phyloP scores from a whole-genome alignment of 768 basidiomycete species.

The Lactifluus pinguis region DNA sequence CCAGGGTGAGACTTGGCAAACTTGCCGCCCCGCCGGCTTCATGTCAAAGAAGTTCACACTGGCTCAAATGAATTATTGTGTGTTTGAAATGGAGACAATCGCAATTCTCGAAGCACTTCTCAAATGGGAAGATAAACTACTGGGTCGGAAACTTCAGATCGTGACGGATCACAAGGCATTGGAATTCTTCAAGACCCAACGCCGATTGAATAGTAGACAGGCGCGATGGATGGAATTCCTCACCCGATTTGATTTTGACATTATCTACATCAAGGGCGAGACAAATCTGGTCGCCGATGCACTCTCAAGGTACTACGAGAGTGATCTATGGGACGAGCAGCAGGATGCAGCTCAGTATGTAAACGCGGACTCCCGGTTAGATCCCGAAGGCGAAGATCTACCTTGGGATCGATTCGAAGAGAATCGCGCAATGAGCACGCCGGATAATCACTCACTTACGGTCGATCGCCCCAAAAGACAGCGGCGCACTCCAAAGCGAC shows the following conservation, averaged over 20 bases:
- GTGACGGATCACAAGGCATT: slow-evolving; percentile 11
- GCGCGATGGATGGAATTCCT: too few species aligned
- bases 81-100: too few species aligned
- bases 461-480: not conserved
- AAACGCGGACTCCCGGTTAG: too few species aligned
- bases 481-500: not conserved
- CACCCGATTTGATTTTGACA: too few species aligned
- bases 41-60: slow-evolving; percentile 14
- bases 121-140: slow-evolving; percentile 27
- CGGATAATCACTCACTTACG: too few species aligned
- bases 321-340: not conserved
- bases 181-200: slow-evolving; percentile 25
- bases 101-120: too few species aligned
- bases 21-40: slow-evolving; percentile 25
- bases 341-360: not conserved
- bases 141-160: slow-evolving; percentile 22
- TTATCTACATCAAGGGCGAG: too few species aligned
- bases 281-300: not conserved
- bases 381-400: too few species aligned
- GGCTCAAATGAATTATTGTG: slow-evolving; percentile 20
- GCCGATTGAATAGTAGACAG: not conserved
- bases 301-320: not conserved
- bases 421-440: too few species aligned
- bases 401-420: too few species aligned
- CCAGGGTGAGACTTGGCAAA: slow-evolving; percentile 15